A percentile compares a stretch with the other conserved stretches of the same genome.
phyloP scores from a whole-genome alignment of 495 filamentous ascomycete genomes.

The Lepraria neglecta region DNA sequence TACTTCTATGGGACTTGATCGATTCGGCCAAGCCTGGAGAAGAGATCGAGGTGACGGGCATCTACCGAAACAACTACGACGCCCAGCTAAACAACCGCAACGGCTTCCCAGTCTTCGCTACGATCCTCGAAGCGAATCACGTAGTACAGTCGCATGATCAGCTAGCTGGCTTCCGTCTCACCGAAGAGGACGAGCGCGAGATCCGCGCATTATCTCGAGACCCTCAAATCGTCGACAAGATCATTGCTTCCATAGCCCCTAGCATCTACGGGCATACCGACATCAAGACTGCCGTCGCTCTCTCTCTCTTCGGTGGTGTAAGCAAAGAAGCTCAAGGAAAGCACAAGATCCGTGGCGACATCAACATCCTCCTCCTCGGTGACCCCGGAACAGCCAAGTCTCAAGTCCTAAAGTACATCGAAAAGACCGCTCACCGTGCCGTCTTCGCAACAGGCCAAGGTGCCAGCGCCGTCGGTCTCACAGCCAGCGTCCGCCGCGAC shows the following conservation, averaged over 20 bases:
- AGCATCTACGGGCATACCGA: constrained; percentile 96
- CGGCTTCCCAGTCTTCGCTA: constrained; percentile 97
- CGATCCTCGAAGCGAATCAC: constrained; percentile 95
- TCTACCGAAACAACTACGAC: constrained; percentile 98
- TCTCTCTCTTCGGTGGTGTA: constrained; percentile 93
- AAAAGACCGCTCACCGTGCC: constrained; percentile 94
- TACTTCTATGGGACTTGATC: constrained; percentile 95
- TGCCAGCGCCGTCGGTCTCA: constrained; percentile 95
- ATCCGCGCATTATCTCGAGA: constrained; percentile 84
- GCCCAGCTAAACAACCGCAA: constrained; percentile 98
- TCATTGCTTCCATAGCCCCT: constrained; percentile 89
- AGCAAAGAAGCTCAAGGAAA: constrained; percentile 82
- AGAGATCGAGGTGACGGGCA: constrained; percentile 93
- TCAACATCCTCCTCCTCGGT: constrained; percentile 95
- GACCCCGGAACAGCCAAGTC: constrained; percentile 99
- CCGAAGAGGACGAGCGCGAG: constrained; percentile 88
- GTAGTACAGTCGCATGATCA: constrained; percentile 96
- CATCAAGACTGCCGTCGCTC: constrained; percentile 94
- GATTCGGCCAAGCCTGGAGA: constrained; percentile 96
- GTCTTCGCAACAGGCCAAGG: constrained; percentile 99
- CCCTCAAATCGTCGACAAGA: constrained; percentile 88
- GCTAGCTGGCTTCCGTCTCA: constrained; percentile 92
- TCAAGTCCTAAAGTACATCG: constrained; percentile 94
- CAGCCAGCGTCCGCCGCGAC: constrained; percentile 91
- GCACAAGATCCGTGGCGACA: constrained; percentile 90